Evolutionary conservation across 805 yeast genomes (phyloP), one percentile per base, ranked within the genome.

Genomic region (Barnettozyma sucrosica): DNA sequence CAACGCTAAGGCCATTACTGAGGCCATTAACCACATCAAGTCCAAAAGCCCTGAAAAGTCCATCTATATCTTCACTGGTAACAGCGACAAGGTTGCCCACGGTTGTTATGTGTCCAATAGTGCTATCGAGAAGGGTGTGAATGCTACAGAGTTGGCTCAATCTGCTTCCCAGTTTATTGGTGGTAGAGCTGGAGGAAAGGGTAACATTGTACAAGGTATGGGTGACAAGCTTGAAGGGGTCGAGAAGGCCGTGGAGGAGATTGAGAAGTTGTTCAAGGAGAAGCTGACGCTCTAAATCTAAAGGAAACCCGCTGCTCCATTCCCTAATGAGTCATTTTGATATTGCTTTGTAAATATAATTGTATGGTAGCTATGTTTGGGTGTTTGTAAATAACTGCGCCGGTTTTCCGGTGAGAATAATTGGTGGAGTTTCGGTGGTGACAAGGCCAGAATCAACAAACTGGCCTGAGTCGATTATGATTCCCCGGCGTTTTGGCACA

Each of bases 181-280:
- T 55, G 99, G 99, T 68, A 89, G 85, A 67, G 95, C 96, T 49
- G 99, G 99, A 71, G 99, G 99, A 67, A 93, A 89, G 70, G 98
- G 97, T 54, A 87, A 89, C 55, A 82, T 90, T 47, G 88, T 89
- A 58, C 99, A 93, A 72, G 99, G 99, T 69, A 85, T 89, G 82
- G 99, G 99, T 59, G 88, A 83, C 58, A 85, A 88, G 53, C 76
- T 82, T 33, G 74, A 69, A 30, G 87, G 85, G 53, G 74, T 89
- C 45, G 75, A 74, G 37, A 76, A 74, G 36, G 99, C 99, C 24
- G 74, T 93, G 54, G 77, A 74, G 30, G 87, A 83, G 53, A 79
- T 90, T 45, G 76, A 76, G 55, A 73, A 74, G 61, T 66, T 80
- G 53, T 74, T 89, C 54, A 63, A 69, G 39, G 83, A 80, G 63